Percentiles rank a stretch among this genome's conserved stretches.
Conservation (phyloP, 2,329 filamentous ascomycete genomes). For the Cyanodermella asteris region DNA sequence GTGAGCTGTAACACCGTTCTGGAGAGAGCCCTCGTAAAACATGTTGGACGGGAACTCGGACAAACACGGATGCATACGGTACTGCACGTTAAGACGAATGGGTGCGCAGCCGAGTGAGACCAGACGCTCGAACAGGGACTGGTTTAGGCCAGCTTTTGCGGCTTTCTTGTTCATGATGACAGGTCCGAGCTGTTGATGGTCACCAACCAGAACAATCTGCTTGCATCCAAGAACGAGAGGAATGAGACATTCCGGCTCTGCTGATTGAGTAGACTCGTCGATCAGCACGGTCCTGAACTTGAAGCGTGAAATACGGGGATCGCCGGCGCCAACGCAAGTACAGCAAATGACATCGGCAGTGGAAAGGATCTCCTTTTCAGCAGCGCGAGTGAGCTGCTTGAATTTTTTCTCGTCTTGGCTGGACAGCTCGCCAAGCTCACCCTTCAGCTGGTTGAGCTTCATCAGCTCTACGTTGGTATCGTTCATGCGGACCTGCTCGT, state of each 20-base stretch:
- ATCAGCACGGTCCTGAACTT: constrained; percentile 97
- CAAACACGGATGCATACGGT: constrained; percentile 95
- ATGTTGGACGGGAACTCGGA: constrained; percentile 98
- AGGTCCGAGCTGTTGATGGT: constrained; percentile 91
- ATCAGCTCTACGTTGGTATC: constrained; percentile 85
- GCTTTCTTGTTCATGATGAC: constrained; percentile 99
- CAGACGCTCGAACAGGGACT: constrained; percentile 92
- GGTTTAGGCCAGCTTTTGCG: constrained; percentile 88
- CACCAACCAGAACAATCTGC: constrained; percentile 93
- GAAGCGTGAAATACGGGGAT: constrained; percentile 86
- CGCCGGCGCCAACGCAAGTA: constrained; percentile 91
- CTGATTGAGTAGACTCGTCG: constrained; percentile 94
- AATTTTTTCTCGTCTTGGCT: constrained; percentile 97
- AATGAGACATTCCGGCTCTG: constrained; percentile 97
- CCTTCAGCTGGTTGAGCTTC: constrained; percentile 84
- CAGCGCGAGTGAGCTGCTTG: constrained; percentile 81
- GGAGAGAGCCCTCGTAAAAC: constrained; percentile 95
- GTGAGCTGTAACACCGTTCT: constrained; percentile 84
- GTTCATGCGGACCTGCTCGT: constrained; percentile 94
- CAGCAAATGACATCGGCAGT: constrained; percentile 98
- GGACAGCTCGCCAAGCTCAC: constrained; percentile 71
- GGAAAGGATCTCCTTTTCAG: constrained; percentile 81
- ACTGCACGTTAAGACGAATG: constrained; percentile 88
- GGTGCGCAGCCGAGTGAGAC: constrained; percentile 79
- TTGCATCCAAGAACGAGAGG: constrained; percentile 92